phyloP scores from a whole-genome alignment of 192 early-diverging fungal species.

The Coemansia erecta region DNA sequence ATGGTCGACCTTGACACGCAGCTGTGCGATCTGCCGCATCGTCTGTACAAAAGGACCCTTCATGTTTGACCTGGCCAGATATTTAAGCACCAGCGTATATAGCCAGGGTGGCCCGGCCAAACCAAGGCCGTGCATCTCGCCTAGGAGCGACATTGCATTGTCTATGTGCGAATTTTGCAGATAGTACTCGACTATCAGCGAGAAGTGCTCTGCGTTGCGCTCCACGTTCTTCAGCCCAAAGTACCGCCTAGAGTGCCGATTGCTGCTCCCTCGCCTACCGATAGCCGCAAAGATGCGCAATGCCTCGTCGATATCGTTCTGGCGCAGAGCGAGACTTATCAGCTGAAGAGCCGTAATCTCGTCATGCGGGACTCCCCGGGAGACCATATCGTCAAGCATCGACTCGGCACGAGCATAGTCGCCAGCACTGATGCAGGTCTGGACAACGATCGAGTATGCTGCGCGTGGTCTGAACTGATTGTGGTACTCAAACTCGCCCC shows the following conservation, averaged over 20 bases:
- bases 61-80: not conserved
- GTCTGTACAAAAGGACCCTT: not conserved
- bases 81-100: not conserved
- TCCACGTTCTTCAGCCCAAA: not conserved
- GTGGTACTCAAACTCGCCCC: slow-evolving; percentile 19
- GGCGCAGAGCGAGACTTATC: not conserved
- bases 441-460: slow-evolving; percentile 16
- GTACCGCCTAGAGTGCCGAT: not conserved
- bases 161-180: not conserved
- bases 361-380: slow-evolving; percentile 11
- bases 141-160: not conserved
- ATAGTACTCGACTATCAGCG: slow-evolving; percentile 2
- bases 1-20: not conserved
- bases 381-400: slow-evolving; percentile 15
- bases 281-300: not conserved
- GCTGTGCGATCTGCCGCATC: not conserved
- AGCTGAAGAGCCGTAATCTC: slow-evolving; percentile 8
- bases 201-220: not conserved
- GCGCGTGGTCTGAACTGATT: slow-evolving; percentile 5
- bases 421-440: slow-evolving; percentile 16
- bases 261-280: not conserved
- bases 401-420: slow-evolving; percentile 17
- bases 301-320: not conserved
- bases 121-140: not conserved
- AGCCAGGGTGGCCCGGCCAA: not conserved